phyloP scores from a whole-genome alignment of 345 rosid genomes.

The Combretum micranthum region DNA sequence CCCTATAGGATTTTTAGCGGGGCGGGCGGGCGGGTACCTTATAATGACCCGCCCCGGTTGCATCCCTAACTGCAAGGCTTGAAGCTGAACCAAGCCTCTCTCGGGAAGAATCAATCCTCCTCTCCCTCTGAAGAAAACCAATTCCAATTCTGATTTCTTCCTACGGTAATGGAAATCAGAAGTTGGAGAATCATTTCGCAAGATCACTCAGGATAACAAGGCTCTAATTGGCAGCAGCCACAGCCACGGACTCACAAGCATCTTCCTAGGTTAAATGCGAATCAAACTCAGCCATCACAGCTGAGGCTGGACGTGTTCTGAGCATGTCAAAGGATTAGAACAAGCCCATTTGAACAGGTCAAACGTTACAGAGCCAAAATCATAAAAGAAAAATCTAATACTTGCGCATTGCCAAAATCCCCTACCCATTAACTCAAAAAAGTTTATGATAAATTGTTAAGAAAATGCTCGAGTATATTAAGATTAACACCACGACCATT shows the following conservation, averaged over 20 bases:
- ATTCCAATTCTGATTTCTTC: conserved; percentile 66
- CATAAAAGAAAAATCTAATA: too few species aligned
- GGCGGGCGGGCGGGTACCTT: too few species aligned
- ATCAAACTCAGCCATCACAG: conserved; percentile 38
- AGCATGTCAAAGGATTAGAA: too few species aligned
- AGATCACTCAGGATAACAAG: conserved; percentile 16
- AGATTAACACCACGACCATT: too few species aligned
- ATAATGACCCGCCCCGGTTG: too few species aligned
- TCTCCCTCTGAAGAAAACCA: conserved; percentile 27
- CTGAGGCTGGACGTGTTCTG: conserved; percentile 20
- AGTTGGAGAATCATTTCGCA: conserved; percentile 76
- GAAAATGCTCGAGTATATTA: too few species aligned
- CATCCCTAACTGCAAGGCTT: conserved; percentile 82
- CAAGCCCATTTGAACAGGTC: too few species aligned
- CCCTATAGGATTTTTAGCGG: too few species aligned
- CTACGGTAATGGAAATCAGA: conserved; percentile 87
- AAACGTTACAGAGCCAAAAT: too few species aligned
- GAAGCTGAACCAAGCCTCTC: conserved; percentile 96
- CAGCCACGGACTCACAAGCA: conserved; percentile 47
- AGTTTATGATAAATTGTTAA: too few species aligned
- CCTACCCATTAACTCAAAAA: too few species aligned
- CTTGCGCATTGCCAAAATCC: too few species aligned
- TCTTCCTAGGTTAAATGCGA: conserved; percentile 52
- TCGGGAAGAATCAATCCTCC: conserved; percentile 52
- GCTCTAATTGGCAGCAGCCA: conserved; percentile 25